A percentile compares a stretch with the other conserved stretches of the same genome.
These are phyloP conservation scores for Talaromyces sp. DNA, from an alignment of 2,329 filamentous ascomycete genomes.

Conservation along the genomic window DNA sequence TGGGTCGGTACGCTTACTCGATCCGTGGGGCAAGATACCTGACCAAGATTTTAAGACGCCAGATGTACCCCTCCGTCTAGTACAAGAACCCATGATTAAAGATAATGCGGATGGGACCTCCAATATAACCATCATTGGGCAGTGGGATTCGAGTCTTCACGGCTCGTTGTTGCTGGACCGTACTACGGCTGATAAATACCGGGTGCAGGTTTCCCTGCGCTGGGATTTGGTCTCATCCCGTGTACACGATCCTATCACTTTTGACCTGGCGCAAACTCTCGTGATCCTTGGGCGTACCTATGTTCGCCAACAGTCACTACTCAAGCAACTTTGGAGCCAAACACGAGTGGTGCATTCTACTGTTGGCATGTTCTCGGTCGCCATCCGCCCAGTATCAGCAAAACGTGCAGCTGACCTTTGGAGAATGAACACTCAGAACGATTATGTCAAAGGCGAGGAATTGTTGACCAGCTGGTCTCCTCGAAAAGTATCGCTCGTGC, in stretches of 20 bases:
- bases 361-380: constrained; percentile 78
- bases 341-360: constrained; percentile 81
- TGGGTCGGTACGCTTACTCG: constrained; percentile 74
- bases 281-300: constrained; percentile 81
- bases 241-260: constrained; percentile 81
- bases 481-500: constrained; percentile 82
- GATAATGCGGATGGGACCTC: constrained; percentile 86
- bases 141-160: constrained; percentile 96
- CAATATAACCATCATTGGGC: constrained; percentile 77
- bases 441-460: constrained; percentile 96
- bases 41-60: constrained; percentile 67
- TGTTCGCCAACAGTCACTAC: constrained; percentile 78
- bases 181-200: constrained; percentile 85
- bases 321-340: constrained; percentile 79
- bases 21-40: constrained; percentile 76
- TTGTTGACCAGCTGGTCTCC: constrained; percentile 78
- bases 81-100: constrained; percentile 71
- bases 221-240: constrained; percentile 84
- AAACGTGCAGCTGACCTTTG: constrained; percentile 90
- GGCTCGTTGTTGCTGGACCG: constrained; percentile 89
- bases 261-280: constrained; percentile 71
- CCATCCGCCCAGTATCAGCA: constrained; percentile 79
- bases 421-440: constrained; percentile 90
- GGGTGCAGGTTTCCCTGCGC: constrained; percentile 76
- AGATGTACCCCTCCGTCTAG: constrained; percentile 70